phyloP scores from a whole-genome alignment of 169 alveolate genomes.

The Cryptosporidium ubiquitum region DNA sequence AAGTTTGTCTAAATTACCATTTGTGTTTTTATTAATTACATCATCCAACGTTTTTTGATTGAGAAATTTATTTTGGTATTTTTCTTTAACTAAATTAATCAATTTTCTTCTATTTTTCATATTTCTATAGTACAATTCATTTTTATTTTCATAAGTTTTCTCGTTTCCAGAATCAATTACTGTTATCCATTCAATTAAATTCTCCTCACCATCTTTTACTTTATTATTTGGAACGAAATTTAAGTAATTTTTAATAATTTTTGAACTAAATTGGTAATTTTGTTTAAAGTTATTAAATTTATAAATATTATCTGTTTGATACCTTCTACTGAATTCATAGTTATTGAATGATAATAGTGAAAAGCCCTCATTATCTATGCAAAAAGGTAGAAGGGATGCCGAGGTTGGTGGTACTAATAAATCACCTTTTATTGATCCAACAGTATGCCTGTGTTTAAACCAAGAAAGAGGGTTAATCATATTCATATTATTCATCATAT shows the following conservation, averaged over 20 bases:
- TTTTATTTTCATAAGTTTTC: not conserved
- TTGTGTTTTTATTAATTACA: not conserved
- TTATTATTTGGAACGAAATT: not conserved
- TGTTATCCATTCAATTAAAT: constrained; percentile 61
- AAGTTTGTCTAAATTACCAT: constrained; percentile 60
- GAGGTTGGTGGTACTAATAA: constrained; percentile 72
- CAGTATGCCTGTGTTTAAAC: constrained; percentile 69
- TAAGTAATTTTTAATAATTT: not conserved
- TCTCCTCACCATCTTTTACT: not conserved
- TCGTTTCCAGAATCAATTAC: constrained; percentile 32
- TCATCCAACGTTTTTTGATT: constrained; percentile 1
- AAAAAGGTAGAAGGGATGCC: constrained; percentile 53
- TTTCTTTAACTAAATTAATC: constrained; percentile 2
- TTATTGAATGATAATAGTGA: not conserved
- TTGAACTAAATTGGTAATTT: not conserved
- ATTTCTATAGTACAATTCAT: constrained; percentile 12
- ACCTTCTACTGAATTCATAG: not conserved
- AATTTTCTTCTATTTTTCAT: not conserved
- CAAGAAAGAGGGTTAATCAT: constrained; percentile 69
- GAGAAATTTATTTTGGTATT: not conserved
- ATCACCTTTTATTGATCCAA: constrained; percentile 73
- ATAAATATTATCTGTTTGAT: not conserved
- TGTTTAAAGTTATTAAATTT: not conserved
- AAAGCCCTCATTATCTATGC: constrained; percentile 6
- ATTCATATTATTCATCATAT: constrained; percentile 58